Conservation (phyloP, 495 filamentous ascomycete species). For the Xylaria curta region DNA sequence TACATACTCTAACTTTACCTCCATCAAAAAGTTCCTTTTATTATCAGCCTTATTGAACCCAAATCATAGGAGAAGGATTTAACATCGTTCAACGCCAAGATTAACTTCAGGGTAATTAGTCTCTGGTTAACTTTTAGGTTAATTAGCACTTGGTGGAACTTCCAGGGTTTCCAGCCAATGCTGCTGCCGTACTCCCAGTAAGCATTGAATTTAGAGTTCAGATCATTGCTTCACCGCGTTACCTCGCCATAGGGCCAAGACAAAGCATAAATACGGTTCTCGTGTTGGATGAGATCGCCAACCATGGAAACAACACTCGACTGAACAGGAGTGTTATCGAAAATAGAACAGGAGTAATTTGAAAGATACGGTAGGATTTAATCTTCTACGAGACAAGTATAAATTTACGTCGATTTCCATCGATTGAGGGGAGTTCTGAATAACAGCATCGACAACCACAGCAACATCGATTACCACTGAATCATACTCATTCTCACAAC, state of each 20-base stretch:
- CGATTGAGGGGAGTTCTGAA: background rate
- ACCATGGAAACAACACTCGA: background rate
- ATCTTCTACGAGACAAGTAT: background rate
- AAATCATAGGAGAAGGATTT: background rate
- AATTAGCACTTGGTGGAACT: background rate
- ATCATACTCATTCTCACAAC: background rate
- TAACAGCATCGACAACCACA: background rate
- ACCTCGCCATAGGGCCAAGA: conserved; percentile 12
- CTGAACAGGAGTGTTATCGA: background rate
- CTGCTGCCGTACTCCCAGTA: background rate
- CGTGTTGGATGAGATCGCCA: background rate
- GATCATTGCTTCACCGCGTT: conserved; percentile 14
- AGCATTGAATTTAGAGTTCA: background rate
- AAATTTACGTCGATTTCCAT: background rate
- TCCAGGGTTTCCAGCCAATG: background rate
- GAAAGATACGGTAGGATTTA: background rate
- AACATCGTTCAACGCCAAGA: background rate
- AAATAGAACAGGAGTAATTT: background rate
- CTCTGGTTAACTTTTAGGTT: background rate
- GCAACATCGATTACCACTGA: background rate
- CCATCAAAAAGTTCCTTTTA: background rate
- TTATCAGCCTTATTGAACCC: background rate
- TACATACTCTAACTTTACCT: background rate
- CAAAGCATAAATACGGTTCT: background rate
- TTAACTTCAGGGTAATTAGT: background rate